phyloP scores from a whole-genome alignment of 768 basidiomycete species.

The Amanita rubescens region DNA sequence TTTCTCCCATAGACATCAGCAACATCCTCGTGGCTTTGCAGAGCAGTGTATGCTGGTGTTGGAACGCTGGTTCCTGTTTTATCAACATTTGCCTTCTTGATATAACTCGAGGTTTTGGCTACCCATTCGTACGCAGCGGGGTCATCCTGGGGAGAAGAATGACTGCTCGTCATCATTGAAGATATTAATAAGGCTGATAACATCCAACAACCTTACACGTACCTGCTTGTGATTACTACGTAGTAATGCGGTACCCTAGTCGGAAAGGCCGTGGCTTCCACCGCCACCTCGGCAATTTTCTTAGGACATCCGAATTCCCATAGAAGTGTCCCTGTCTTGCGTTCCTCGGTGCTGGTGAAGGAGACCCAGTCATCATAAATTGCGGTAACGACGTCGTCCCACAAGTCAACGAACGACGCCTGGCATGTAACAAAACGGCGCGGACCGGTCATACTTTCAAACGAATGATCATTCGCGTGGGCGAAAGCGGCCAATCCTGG shows the following conservation, averaged over 20 bases:
- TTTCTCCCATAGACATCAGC: slow-evolving; percentile 22
- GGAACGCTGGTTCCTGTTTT: slow-evolving; percentile 9
- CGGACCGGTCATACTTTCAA: slow-evolving; percentile 13
- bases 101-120: too few species aligned
- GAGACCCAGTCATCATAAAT: slow-evolving; percentile 13
- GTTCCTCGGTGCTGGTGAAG: slow-evolving; percentile 16
- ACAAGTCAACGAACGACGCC: slow-evolving; percentile 15
- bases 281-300: slow-evolving; percentile 10
- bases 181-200: too few species aligned
- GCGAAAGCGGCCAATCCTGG: slow-evolving; percentile 12
- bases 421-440: slow-evolving; percentile 11
- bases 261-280: slow-evolving; percentile 10
- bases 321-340: slow-evolving; percentile 10
- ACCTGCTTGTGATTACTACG: slow-evolving; percentile 1
- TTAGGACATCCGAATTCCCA: slow-evolving; percentile 14
- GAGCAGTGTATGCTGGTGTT: slow-evolving; percentile 13
- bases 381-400: slow-evolving; percentile 12
- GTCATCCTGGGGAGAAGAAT: too few species aligned
- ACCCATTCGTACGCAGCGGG: too few species aligned
- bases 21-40: slow-evolving; percentile 14
- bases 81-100: slow-evolving; percentile 5
- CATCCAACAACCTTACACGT: neutral
- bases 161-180: too few species aligned
- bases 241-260: slow-evolving; percentile 10
- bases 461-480: slow-evolving; percentile 11